Percentiles rank a stretch among this genome's conserved stretches.
Evolutionary conservation across 768 basidiomycete species (phyloP).

Genomic region (Mycena vulgaris): DNA sequence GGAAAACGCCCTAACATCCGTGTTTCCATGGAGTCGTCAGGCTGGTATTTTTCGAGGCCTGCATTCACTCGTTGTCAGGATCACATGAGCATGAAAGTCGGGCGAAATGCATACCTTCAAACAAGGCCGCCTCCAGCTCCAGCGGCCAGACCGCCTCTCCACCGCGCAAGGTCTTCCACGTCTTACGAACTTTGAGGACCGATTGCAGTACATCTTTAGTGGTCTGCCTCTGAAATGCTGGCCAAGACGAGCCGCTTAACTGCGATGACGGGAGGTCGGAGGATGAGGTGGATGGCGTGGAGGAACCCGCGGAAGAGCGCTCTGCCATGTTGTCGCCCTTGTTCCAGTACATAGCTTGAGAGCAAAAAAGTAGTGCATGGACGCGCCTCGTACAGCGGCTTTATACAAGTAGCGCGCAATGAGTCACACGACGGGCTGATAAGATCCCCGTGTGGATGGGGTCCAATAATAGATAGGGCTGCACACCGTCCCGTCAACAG

Average conservation of each 20-base stretch:
- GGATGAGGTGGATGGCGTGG: constrained; percentile 28
- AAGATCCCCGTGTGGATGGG: too few relatives aligned
- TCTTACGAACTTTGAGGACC: too few relatives aligned
- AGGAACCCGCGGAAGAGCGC: constrained; percentile 27
- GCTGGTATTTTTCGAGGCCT: constrained; percentile 68
- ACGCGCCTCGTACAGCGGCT: too few relatives aligned
- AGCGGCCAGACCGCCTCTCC: too few relatives aligned
- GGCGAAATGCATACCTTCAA: constrained; percentile 71
- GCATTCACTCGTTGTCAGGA: not conserved
- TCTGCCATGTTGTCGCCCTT: constrained; percentile 13
- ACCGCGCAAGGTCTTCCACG: too few relatives aligned
- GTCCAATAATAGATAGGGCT: too few relatives aligned
- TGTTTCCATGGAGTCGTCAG: constrained; percentile 63
- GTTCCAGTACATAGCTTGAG: constrained; percentile 32
- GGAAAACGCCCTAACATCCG: constrained; percentile 69
- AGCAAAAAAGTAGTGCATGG: too few relatives aligned
- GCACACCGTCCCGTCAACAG: too few relatives aligned
- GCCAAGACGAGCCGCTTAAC: constrained; percentile 11
- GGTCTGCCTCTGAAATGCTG: constrained; percentile 52
- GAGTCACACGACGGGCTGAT: too few relatives aligned
- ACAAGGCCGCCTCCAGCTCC: constrained; percentile 80
- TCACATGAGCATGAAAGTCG: not conserved
- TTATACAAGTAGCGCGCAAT: too few relatives aligned
- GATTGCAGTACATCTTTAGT: too few relatives aligned
- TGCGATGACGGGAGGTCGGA: constrained; percentile 16